Evolutionary conservation across 441 rosid genomes (phyloP), one percentile per base, ranked within the genome.

Genomic region (Erodium texanum): DNA sequence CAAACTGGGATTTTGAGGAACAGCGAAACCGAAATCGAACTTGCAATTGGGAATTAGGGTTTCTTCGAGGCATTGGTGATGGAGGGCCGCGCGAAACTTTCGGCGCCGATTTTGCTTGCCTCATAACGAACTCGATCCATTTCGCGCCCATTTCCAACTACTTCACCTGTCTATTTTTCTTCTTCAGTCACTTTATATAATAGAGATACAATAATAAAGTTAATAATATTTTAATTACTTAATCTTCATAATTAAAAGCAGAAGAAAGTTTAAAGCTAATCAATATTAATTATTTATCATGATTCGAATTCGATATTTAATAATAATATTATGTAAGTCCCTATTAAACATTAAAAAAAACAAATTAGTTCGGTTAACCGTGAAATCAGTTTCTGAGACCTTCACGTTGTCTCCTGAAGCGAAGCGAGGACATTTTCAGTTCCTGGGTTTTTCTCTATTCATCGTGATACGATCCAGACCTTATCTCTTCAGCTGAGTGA

Each of bases 101-200:
- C 64, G 77, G 69, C 64, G 45, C 10, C 62, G 62, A 54, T 66
- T 62, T 22, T 45, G 16, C 43, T 72, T 66, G 65, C 27, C 7
- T 63, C 54, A 27, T 27, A 27, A 27, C 29, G 29, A 27, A 27
- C 29, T 27, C 29, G 67, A 27, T 38, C 59, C 38, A 54, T 76
- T 78, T 72, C 69, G 78, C 80, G 77, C 75, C 82, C 4, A 45
- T 61, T 68, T 41, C 27, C 29, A 71, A 69, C 79, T 9, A 24
- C 67, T 36, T 56, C 38, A 19, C 52, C 45, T 15, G 3, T 22
- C 27, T 22, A 19, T n/a, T n/a, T n/a, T n/a, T n/a, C n/a, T n/a
- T n/a, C n/a, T n/a, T n/a, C n/a, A n/a, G n/a, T n/a, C n/a, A n/a
- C n/a, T n/a, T n/a, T n/a, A n/a, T n/a, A n/a, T n/a, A n/a, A n/a